phyloP scores from a whole-genome alignment of 208 protist species.

The Acanthamoeba lenticulata region DNA sequence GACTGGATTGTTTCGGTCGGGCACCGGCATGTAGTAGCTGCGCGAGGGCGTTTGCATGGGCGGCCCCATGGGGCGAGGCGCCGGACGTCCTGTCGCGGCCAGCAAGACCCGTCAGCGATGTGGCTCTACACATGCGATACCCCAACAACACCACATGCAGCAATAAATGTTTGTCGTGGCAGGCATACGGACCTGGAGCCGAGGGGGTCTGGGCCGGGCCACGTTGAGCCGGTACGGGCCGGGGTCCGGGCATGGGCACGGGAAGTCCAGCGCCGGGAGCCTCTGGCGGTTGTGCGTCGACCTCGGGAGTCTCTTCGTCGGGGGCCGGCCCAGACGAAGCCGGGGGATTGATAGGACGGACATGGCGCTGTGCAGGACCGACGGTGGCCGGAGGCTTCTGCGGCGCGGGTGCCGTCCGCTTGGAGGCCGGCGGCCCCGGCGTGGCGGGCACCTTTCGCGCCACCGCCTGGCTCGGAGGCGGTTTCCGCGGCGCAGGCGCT shows the following conservation, averaged over 20 bases:
- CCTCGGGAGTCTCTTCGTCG: background rate
- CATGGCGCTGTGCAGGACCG: background rate
- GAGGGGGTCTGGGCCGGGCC: background rate
- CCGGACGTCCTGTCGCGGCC: background rate
- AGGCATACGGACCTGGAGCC: background rate
- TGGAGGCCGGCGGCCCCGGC: background rate
- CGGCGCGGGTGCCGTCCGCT: background rate
- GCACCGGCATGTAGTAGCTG: constrained; percentile 63
- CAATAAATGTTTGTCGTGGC: no score
- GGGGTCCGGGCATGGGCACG: background rate
- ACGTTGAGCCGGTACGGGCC: background rate
- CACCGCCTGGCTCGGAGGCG: background rate
- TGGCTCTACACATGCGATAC: no score
- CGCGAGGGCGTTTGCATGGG: background rate
- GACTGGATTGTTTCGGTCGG: constrained; percentile 30
- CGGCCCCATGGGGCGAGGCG: background rate
- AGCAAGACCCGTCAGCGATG: no score
- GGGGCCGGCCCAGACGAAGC: background rate
- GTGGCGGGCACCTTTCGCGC: background rate
- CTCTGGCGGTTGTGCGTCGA: background rate
- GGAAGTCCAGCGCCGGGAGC: background rate
- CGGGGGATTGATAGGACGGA: background rate
- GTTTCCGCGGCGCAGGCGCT: background rate
- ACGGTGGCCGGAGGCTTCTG: background rate
- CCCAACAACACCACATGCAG: no score